These are phyloP conservation scores for Ceriops decandra DNA, from an alignment of 345 rosid genomes.

Conservation along the genomic window DNA sequence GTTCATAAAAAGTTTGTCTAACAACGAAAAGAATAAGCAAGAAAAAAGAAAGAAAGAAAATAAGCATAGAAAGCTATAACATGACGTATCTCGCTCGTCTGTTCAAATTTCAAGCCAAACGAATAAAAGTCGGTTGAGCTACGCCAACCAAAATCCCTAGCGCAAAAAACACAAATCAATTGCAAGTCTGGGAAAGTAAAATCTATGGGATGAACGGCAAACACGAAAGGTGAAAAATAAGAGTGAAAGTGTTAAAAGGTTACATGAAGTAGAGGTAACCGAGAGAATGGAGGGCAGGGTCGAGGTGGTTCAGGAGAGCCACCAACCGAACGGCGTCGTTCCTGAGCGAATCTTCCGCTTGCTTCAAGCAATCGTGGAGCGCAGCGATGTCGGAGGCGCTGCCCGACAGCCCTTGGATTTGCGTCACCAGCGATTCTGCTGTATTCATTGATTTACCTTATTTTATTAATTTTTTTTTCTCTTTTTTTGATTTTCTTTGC, in stretches of 20 bases:
- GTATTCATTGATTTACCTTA: constrained; percentile 8
- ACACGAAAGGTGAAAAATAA: neutral
- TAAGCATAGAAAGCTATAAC: no score
- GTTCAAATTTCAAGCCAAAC: no score
- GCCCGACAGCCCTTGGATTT: constrained; percentile 33
- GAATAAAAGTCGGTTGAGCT: neutral
- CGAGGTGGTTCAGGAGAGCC: constrained; percentile 30
- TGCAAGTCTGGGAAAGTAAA: no score
- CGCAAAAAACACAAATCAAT: no score
- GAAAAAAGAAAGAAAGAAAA: neutral
- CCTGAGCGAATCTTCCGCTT: constrained; percentile 22
- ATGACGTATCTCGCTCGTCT: no score
- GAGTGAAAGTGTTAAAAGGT: neutral
- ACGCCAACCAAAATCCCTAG: no score
- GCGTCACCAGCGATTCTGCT: constrained; percentile 23
- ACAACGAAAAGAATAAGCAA: neutral
- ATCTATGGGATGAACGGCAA: no score
- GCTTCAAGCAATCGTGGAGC: constrained; percentile 22
- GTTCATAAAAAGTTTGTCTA: no score
- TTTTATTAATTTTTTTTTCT: neutral
- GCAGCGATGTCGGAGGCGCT: constrained; percentile 10
- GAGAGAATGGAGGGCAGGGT: constrained; percentile 31
- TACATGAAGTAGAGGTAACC: constrained; percentile 31
- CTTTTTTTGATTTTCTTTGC: no score
- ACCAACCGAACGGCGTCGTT: constrained; percentile 15